Evolutionary conservation across 495 filamentous ascomycete species (phyloP).

Genomic region (Xylaria longipes): DNA sequence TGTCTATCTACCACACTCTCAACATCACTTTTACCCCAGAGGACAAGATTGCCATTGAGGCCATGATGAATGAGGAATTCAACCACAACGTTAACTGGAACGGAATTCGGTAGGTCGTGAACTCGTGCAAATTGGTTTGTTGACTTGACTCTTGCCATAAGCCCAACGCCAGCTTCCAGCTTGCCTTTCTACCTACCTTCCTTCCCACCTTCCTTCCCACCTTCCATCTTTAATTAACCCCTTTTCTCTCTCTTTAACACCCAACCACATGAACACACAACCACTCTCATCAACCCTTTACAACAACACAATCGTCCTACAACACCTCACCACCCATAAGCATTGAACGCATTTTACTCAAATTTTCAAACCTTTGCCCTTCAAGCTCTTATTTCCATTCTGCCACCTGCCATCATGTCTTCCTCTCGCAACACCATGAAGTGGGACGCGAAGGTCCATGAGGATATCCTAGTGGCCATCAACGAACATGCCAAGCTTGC

Average conservation of each 20-base stretch:
- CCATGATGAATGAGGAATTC: conserved; percentile 28
- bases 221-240: not conserved
- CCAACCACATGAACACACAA: not conserved
- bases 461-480: conserved; percentile 37
- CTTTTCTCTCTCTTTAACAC: not conserved
- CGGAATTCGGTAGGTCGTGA: conserved; percentile 43
- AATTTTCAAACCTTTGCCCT: not conserved
- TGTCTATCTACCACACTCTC: conserved; percentile 30
- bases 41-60: conserved; percentile 38
- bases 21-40: conserved; percentile 33
- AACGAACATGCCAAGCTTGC: conserved; percentile 30
- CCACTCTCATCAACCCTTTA: not conserved
- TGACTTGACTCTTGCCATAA: conserved; percentile 1
- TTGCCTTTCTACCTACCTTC: too few relatives aligned
- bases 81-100: conserved; percentile 45
- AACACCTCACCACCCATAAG: not conserved
- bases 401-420: conserved; percentile 24
- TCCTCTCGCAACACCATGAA: conserved; percentile 18
- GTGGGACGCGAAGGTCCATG: conserved; percentile 35
- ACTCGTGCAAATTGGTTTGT: not conserved
- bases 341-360: not conserved
- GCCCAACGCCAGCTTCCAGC: not conserved
- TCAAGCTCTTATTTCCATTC: not conserved
- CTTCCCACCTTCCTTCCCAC: not conserved
- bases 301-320: not conserved